Base-by-base conservation (phyloP, 2,329 filamentous ascomycete species). In the Ramularia collo-cygni region DNA sequence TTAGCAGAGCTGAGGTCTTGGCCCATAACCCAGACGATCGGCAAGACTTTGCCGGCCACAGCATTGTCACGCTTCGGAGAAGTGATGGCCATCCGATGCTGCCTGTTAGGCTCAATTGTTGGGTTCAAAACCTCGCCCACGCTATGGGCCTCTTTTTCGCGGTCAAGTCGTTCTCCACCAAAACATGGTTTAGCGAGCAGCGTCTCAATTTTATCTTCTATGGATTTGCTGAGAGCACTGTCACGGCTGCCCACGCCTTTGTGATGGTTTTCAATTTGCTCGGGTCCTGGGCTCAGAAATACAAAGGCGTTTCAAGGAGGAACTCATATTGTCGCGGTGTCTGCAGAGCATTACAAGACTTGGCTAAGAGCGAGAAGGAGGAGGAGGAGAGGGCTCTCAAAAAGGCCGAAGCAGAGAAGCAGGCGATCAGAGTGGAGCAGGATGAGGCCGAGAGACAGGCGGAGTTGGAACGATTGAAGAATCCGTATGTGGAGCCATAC, bases 211-310 rank as follows among this genome's bases (percentile, higher is more conserved):
- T 50, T 21, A 47, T 40, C 2, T 57, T 56, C 38, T 53, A 49
- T 29, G 56, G 56, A 3, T 50, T 57, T 28, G 50, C 47, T 2
- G 40, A 47, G 15, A 53, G 54, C 18, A 55, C 55, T 4, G 44
- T 49, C 1, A 44, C 44, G 7, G 52, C 55, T 14, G 53, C 50
- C 2, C 30, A 46, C 16, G 51, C 53, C 5, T 56, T 56, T 21
- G 49, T 54, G 31, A 56, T 50, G 40, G 42, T 43, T 8, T 51
- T 51, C 50, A 55, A 52, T 19, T 31, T 50, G 7, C 42, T 47
- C 4, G 32, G 38, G 4, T 41, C 51, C 7, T 52, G 48, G 48
- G 41, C 43, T 13, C 40, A 35, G n/a, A 13, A 18, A 8, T 40
- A 47, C 18, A 47, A 38, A 13, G 46, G 48, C 2, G 28, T 19